Base-by-base conservation (phyloP, 306 rosid genomes). In the Vicia faba region DNA sequence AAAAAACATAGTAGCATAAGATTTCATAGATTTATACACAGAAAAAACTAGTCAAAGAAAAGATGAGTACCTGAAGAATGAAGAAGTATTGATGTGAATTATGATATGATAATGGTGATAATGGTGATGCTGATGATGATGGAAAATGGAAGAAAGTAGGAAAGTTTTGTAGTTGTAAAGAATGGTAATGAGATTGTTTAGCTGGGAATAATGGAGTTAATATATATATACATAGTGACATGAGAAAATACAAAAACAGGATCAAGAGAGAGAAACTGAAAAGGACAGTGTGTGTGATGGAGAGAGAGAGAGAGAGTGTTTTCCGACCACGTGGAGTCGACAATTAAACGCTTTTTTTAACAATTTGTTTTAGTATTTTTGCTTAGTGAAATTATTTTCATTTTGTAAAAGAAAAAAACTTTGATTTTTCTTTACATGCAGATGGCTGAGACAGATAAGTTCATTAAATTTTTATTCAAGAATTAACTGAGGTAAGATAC, bases 311-410 rank as follows among this genome's bases (percentile, higher is more conserved):
- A 33, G 51, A 44, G 48, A 78, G 19, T 35, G 65, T 69, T 77
- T 69, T 77, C 71, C 71, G 73, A 72, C 74, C 85, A 81, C 82
- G 85, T 81, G 85, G 79, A 59, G 56, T 43, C 20, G 71, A 63
- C 81, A 72, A 81, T 62, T 48, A 72, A 16, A 63, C 74, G 60
- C 57, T 51, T 7, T 23, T 46, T 23, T 9, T 14, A 12, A 12
- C 2, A 3, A 11, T 12, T 13, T 5, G 2, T 56, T 61, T 48
- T 41, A 11, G 1, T 38, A 26, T 3, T 36, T 3, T 58, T 23
- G 13, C 44, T 35, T 44, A 0, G 2, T 29, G 7, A 15, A 35
- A 10, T 61, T 14, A 2, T 6, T 26, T n/a, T 40, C 25, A 15
- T 62, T 63, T 51, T 39, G 16, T 14, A 10, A 49, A 15, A 46